phyloP scores from a whole-genome alignment of 306 rosid genomes.

The Cotoneaster glaucophyllus region DNA sequence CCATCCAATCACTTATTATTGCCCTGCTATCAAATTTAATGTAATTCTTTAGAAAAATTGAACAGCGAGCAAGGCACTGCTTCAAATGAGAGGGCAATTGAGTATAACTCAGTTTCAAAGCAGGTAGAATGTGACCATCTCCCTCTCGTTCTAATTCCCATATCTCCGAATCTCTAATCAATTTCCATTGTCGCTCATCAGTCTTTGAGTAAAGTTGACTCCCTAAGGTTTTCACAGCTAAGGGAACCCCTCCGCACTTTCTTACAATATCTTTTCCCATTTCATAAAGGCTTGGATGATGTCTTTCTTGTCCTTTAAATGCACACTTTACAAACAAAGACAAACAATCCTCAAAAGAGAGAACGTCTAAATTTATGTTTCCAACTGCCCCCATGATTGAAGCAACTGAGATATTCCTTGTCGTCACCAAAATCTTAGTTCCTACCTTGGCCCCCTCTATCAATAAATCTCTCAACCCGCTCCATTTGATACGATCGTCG shows the following conservation, averaged over 20 bases:
- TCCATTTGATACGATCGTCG: not conserved
- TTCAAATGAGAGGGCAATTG: not conserved
- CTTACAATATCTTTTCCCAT: not conserved
- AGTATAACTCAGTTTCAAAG: not conserved
- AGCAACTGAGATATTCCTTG: not conserved
- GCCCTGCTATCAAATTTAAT: accelerated
- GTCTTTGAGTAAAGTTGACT: conserved; percentile 8
- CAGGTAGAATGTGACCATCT: not conserved
- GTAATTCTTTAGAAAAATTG: no score
- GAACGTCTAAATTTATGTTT: not conserved
- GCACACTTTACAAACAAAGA: not conserved
- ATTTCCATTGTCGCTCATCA: not conserved
- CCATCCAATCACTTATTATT: not conserved
- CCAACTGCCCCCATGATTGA: not conserved
- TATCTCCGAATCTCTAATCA: not conserved
- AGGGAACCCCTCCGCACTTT: conserved; percentile 20
- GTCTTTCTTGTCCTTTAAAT: not conserved
- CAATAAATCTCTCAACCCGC: not conserved
- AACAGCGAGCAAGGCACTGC: not conserved
- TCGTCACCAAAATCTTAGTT: not conserved
- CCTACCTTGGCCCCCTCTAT: not conserved
- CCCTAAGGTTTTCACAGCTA: conserved; percentile 7
- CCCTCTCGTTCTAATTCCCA: not conserved
- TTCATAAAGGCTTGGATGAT: not conserved
- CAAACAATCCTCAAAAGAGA: not conserved